Percentiles rank a stretch among this genome's conserved stretches.
These are phyloP conservation scores for Calonectria montana DNA, from an alignment of 2,329 filamentous ascomycete species.

Conservation along the genomic window DNA sequence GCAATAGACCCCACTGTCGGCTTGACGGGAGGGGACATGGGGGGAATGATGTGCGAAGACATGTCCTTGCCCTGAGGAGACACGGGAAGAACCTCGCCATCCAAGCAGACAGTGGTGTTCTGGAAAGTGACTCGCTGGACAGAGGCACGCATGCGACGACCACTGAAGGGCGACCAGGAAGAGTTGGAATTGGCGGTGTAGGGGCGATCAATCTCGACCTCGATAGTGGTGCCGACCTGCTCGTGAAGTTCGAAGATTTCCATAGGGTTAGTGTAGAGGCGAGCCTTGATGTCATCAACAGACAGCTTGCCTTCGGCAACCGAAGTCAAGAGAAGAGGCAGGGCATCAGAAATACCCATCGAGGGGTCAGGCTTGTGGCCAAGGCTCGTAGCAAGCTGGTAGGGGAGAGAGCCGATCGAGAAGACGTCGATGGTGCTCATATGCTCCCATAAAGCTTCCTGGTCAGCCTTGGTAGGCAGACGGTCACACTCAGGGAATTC, in stretches of 20 bases:
- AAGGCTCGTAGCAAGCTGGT: conserved; percentile 73
- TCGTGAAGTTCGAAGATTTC: conserved; percentile 86
- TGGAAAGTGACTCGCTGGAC: conserved; percentile 83
- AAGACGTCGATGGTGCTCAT: conserved; percentile 81
- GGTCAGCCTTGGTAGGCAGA: conserved; percentile 75
- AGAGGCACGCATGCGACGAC: conserved; percentile 74
- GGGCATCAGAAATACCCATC: conserved; percentile 77
- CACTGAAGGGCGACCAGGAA: conserved; percentile 79
- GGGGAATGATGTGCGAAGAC: conserved; percentile 72
- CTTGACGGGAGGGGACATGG: conserved; percentile 69
- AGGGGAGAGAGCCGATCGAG: conserved; percentile 82
- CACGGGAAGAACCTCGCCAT: conserved; percentile 70
- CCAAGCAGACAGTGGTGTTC: conserved; percentile 79
- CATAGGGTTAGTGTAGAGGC: conserved; percentile 82
- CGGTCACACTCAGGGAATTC: conserved; percentile 76
- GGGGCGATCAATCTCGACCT: conserved; percentile 80
- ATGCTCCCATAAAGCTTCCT: conserved; percentile 80
- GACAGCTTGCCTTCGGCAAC: conserved; percentile 79
- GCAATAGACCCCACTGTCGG: conserved; percentile 55
- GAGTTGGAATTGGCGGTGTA: conserved; percentile 64
- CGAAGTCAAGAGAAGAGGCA: conserved; percentile 81
- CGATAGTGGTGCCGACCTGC: conserved; percentile 77
- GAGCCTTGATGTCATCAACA: conserved; percentile 76
- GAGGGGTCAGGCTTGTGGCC: conserved; percentile 66
- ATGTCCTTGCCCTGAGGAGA: conserved; percentile 76